Evolutionary conservation across 139 green algal species (phyloP).

Genomic region (Limnomonas spitsbergensis): DNA sequence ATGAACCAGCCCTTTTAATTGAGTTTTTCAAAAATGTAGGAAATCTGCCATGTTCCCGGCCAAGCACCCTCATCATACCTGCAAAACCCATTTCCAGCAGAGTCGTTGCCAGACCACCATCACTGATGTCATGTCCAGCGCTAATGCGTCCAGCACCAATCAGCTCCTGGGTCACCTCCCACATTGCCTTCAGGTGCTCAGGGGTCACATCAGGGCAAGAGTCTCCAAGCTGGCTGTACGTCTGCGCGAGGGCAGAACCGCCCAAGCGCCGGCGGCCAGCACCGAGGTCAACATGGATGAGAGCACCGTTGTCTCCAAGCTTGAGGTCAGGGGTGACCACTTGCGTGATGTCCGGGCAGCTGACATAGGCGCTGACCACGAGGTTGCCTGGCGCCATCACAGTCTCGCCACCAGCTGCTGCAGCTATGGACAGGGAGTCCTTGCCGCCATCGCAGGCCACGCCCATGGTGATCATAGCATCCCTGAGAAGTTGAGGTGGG

Average conservation of each 20-base stretch:
- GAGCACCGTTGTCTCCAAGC: conserved; percentile 48
- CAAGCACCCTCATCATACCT: not conserved
- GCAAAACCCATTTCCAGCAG: conserved; percentile 96
- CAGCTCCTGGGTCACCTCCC: conserved; percentile 79
- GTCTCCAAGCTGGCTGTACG: conserved; percentile 72
- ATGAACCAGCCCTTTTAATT: no score
- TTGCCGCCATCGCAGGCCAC: conserved; percentile 97
- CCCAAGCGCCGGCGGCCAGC: conserved; percentile 70
- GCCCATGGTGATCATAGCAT: conserved; percentile 81
- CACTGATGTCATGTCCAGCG: conserved; percentile 92
- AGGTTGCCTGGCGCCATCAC: conserved; percentile 96
- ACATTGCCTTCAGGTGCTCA: conserved; percentile 65
- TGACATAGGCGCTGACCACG: conserved; percentile 91
- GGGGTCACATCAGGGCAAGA: conserved; percentile 79
- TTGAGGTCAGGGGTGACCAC: conserved; percentile 76
- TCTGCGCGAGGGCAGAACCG: conserved; percentile 87
- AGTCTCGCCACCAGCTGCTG: conserved; percentile 72
- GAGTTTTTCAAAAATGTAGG: no score
- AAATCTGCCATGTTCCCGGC: not conserved
- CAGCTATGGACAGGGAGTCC: conserved; percentile 97
- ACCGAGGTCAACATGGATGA: conserved; percentile 92
- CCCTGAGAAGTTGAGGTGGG: conserved; percentile 27
- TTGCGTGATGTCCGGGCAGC: conserved; percentile 92
- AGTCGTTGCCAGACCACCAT: conserved; percentile 82
- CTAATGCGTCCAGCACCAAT: conserved; percentile 64